phyloP scores from a whole-genome alignment of 163 green algal species.

The Chlorella variabilis region DNA sequence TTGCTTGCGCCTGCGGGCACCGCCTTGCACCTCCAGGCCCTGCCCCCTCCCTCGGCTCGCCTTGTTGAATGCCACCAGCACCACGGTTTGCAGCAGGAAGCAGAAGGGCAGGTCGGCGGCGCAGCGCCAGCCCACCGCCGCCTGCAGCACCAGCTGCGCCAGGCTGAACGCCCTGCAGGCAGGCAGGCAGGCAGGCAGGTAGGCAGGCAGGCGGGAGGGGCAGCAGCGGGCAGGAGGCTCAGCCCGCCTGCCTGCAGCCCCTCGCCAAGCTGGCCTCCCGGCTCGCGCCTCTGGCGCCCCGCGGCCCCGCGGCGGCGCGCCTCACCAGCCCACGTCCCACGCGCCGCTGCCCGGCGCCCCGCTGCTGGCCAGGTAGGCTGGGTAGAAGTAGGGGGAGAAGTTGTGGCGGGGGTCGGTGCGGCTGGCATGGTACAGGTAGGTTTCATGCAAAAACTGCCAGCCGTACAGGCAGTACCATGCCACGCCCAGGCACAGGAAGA shows the following conservation, averaged over 20 bases:
- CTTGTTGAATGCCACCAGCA: conserved; percentile 86
- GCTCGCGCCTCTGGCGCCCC: too few species aligned
- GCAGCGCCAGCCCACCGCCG: conserved; percentile 41
- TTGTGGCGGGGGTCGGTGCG: conserved; percentile 89
- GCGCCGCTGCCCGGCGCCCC: not conserved
- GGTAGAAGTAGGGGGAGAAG: conserved; percentile 87
- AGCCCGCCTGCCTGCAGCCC: not conserved
- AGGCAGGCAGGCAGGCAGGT: too few species aligned
- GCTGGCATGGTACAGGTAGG: conserved; percentile 85
- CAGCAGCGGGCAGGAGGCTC: not conserved
- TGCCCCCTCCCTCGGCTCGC: too few species aligned
- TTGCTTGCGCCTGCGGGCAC: too few species aligned
- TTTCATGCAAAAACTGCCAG: conserved; percentile 79
- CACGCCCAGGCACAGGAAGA: conserved; percentile 69
- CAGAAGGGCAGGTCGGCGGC: conserved; percentile 72
- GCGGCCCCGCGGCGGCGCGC: not conserved
- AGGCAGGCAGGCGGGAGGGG: too few species aligned
- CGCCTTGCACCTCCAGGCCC: too few species aligned
- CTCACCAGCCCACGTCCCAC: conserved; percentile 42
- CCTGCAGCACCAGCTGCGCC: conserved; percentile 27
- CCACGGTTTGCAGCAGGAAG: conserved; percentile 80
- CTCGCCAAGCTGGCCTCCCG: too few species aligned
- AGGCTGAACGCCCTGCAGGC: conserved; percentile 32
- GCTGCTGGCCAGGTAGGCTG: conserved; percentile 70
- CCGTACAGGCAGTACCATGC: conserved; percentile 81